Conservation (phyloP, 176 grass and related monocot species). For the Phoenix roebelenii region DNA sequence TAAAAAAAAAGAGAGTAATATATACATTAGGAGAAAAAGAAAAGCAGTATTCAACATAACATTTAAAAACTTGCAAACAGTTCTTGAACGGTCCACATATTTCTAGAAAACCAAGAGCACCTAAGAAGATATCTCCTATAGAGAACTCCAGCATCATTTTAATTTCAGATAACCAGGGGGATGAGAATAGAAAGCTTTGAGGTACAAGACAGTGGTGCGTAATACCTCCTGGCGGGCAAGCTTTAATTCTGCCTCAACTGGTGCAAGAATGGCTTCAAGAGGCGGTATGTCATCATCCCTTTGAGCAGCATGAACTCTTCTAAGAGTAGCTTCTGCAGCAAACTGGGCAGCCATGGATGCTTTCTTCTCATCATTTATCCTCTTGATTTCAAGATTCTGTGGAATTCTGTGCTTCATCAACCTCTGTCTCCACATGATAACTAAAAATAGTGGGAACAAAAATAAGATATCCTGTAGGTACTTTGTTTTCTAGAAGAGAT, state of each 20-base stretch:
- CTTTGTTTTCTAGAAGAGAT: conserved; percentile 70
- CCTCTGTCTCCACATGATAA: conserved; percentile 4
- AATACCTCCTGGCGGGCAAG: conserved; percentile 81
- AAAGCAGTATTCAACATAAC: too few species aligned
- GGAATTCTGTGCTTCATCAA: conserved; percentile 15
- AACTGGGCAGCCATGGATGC: conserved; percentile 82
- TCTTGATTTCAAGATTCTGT: conserved; percentile 97
- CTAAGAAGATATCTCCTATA: too few species aligned
- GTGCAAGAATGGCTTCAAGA: conserved; percentile 97
- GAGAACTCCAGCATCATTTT: too few species aligned
- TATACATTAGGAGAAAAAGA: too few species aligned
- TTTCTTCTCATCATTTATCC: conserved; percentile 92
- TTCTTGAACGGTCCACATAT: too few species aligned
- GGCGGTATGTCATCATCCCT: conserved; percentile 98
- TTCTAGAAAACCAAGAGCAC: too few species aligned
- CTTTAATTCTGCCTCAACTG: conserved; percentile 93
- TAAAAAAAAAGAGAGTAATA: too few species aligned
- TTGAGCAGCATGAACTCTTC: conserved; percentile 89
- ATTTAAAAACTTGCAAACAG: too few species aligned
- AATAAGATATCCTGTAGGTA: conserved; percentile 20
- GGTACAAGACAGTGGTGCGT: too few species aligned
- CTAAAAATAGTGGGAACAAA: not conserved
- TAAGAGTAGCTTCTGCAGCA: conserved; percentile 82
- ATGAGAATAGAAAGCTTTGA: too few species aligned
- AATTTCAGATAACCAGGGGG: too few species aligned